Evolutionary conservation across 495 filamentous ascomycete genomes (phyloP), one percentile per base, ranked within the genome.

Genomic region (Penicillium bovifimosum): DNA sequence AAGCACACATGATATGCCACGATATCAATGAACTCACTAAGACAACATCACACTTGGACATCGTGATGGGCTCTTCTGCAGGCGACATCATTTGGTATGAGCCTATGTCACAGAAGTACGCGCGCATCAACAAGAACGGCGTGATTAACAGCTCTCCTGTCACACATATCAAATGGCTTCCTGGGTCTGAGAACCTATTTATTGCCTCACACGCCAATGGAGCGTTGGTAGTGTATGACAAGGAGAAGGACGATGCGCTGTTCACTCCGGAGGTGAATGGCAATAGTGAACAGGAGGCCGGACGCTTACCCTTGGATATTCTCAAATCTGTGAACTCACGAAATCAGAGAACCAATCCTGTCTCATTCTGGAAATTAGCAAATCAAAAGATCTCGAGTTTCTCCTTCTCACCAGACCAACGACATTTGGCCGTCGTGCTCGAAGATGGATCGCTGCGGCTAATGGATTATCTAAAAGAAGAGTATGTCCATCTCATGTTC

Each of bases 71-170:
- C 6, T 96, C 96, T 52, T 95, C 91, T 2, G 91, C 90, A 0
- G 90, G 90, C 20, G 93, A 98, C 62, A 93, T 97, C 42, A 91
- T 98, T 41, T 98, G 95, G 95, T 98, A 92, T 74, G 93, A 98
- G 71, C 91, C 93, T 10, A 89, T 96, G 62, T 91, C 90, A 16
- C 91, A 96, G 60, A 93, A 96, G 63, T 98, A 98, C 65, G 87
- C 87, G 2, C 85, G 95, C 5, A 78, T 98, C 53, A 98, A 98
- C 70, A 98, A 98, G 70, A 96, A 96, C 67, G 91, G 91, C 8
- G 79, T 86, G 47, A 91, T 97, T 66, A 95, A 92, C 66, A 74
- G 80, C 34, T 88, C 88, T 2, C 83, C 93, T 1, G 85, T 97
- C 9, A 86, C 87, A 2, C 82, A 90, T 49, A 95, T 97, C 60